Evolutionary conservation across 768 basidiomycete genomes (phyloP), one percentile per base, ranked within the genome.

Genomic region (Lactarius evosmus): DNA sequence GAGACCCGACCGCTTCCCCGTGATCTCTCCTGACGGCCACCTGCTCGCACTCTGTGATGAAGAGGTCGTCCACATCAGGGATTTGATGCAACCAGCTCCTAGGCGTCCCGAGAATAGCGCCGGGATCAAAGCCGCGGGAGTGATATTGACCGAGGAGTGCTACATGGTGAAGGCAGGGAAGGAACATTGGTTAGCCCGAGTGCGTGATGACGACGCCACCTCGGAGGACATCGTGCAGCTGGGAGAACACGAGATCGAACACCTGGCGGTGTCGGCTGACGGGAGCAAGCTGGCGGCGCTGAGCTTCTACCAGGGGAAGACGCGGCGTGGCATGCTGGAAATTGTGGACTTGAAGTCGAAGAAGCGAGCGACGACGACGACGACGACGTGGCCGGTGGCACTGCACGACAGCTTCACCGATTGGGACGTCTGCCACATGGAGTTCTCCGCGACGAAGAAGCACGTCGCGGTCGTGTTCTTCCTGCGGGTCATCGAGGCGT

Each of bases 391-490:
- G 63, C 63, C 59, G 1, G 19, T 65, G 30, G 54, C 49, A 9
- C 63, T 65, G 17, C 63, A 65, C 14, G 63, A 65, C 7, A 65
- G 59, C 36, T 65, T 65, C 27, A 51, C 46, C 30, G 55, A 61
- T 34, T 52, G 63, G 63, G 54, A 65, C 3, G 30, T 61, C n/a
- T 50, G 63, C 27, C 19, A 33, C 30, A 51, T 65, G 54, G 59
- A 65, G 32, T 65, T 65, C 36, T 56, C 63, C n/a, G 59, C 63
- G 25, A 65, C 63, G 27, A 46, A 22, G 19, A 61, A 22, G n/a
- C 54, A 65, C 58, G 14, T 65, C 19, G 54, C 36, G 12, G 56
- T 61, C 9, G 49, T 65, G 14, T 65, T 61, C 46, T 65, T 51
- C 59, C 54, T 60, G 38, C 49, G 25, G 6, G 46, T 6, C 12